A percentile compares a stretch with the other conserved stretches of the same genome.
phyloP scores from a whole-genome alignment of 768 basidiomycete species.

The Phlegmacium glaucopus region DNA sequence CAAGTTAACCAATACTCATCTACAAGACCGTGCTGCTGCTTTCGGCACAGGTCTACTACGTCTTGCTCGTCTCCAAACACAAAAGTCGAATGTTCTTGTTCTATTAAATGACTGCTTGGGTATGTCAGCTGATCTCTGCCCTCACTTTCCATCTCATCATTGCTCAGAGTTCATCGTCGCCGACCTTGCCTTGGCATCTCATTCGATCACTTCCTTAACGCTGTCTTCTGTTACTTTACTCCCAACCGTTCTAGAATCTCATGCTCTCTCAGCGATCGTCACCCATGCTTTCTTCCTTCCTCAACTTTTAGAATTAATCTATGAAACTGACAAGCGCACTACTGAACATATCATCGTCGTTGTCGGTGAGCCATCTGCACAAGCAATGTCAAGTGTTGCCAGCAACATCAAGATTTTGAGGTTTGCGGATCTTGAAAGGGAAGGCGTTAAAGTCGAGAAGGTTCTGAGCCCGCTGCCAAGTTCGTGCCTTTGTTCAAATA shows the following conservation, averaged over 20 bases:
- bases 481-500: slow-evolving; percentile 29
- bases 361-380: slow-evolving; percentile 57
- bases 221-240: slow-evolving; percentile 60
- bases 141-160: background rate
- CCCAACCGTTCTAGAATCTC: slow-evolving; percentile 56
- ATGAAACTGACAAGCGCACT: slow-evolving; percentile 48
- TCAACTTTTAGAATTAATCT: slow-evolving; percentile 67
- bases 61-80: slow-evolving; percentile 49
- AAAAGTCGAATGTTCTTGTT: slow-evolving; percentile 67
- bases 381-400: slow-evolving; percentile 43
- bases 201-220: slow-evolving; percentile 67
- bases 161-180: slow-evolving; percentile 71
- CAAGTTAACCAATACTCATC: slow-evolving; percentile 70
- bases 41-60: slow-evolving; percentile 72
- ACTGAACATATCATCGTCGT: slow-evolving; percentile 62
- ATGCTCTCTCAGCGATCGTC: slow-evolving; percentile 73
- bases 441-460: slow-evolving; percentile 52
- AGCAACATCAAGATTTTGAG: slow-evolving; percentile 53
- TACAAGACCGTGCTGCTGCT: slow-evolving; percentile 67
- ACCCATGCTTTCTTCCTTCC: slow-evolving; percentile 64
- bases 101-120: slow-evolving; percentile 79
- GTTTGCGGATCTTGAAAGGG: slow-evolving; percentile 70
- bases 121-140: slow-evolving; percentile 23
- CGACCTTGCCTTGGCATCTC: slow-evolving; percentile 74
- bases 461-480: slow-evolving; percentile 47